Evolutionary conservation across 305 asterid species (phyloP).

Genomic region (Fraxinus paxiana): DNA sequence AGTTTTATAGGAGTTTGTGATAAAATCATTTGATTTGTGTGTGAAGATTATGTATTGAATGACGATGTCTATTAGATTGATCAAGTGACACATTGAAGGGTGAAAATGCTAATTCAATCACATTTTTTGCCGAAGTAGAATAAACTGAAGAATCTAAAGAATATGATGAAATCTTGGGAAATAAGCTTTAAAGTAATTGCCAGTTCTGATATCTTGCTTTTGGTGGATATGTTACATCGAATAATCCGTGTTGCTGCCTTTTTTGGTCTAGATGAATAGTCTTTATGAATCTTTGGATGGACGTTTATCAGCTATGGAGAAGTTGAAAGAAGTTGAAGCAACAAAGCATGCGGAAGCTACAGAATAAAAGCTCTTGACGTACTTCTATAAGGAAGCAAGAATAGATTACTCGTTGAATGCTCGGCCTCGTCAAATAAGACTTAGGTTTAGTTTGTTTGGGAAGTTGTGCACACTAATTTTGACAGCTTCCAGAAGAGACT

Average conservation of each 20-base stretch:
- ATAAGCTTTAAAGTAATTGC: not conserved
- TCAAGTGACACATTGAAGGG: not conserved
- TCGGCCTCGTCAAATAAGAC: slow-evolving; percentile 14
- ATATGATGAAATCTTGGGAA: not conserved
- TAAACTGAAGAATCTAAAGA: not conserved
- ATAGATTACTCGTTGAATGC: not conserved
- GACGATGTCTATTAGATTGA: not conserved
- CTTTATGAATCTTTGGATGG: slow-evolving; percentile 61
- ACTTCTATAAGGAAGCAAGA: slow-evolving; percentile 18
- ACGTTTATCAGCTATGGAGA: slow-evolving; percentile 70
- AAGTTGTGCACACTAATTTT: slow-evolving; percentile 3
- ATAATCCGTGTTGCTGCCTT: not conserved
- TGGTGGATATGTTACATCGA: not conserved
- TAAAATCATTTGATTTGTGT: not conserved
- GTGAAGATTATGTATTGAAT: not conserved
- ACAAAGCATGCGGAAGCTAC: slow-evolving; percentile 55
- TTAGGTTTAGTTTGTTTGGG: slow-evolving; percentile 11
- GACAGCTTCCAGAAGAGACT: slow-evolving; percentile 10
- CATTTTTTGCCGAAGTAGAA: not conserved
- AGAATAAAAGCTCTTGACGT: slow-evolving; percentile 33
- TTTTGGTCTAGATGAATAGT: slow-evolving; percentile 42
- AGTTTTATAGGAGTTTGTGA: not conserved
- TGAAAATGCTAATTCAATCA: not conserved
- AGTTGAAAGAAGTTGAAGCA: slow-evolving; percentile 53
- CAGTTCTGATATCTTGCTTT: not conserved